A percentile compares a stretch with the other conserved stretches of the same genome.
These are phyloP conservation scores for Populus deltoides DNA, from an alignment of 345 rosid species.

Conservation along the genomic window DNA sequence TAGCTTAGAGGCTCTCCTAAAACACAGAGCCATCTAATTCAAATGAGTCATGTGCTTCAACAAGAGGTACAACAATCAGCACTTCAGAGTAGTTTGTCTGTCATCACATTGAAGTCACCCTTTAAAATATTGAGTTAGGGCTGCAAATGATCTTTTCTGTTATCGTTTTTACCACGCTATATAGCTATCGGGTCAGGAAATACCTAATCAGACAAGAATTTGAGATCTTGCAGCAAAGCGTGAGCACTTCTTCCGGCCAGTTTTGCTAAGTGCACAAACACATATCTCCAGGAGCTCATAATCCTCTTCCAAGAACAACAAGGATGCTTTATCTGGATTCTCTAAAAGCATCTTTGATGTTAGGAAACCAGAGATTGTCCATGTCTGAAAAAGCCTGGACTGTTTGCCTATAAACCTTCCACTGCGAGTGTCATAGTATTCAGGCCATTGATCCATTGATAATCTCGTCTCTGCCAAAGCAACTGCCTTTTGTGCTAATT, in stretches of 20 bases:
- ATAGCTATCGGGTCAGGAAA: neutral
- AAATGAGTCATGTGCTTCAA: neutral
- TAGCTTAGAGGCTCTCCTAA: constrained; percentile 14
- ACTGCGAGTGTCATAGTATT: constrained; percentile 72
- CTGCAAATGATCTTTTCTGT: too few species aligned
- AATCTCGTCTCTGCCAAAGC: constrained; percentile 70
- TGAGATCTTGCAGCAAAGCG: constrained; percentile 47
- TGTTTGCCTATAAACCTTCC: constrained; percentile 88
- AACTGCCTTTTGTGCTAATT: constrained; percentile 69
- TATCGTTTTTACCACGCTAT: neutral
- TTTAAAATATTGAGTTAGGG: too few species aligned
- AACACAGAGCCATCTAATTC: constrained; percentile 24
- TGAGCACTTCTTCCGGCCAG: constrained; percentile 62
- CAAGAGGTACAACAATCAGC: neutral
- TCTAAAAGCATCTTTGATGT: constrained; percentile 83
- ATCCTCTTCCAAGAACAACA: constrained; percentile 86
- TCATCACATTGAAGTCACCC: neutral
- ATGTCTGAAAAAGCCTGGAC: constrained; percentile 68
- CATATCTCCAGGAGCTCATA: constrained; percentile 82
- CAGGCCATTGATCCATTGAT: constrained; percentile 72
- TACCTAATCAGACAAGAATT: constrained; percentile 8
- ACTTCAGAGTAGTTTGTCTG: neutral
- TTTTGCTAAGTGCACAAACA: constrained; percentile 60
- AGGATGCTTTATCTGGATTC: constrained; percentile 77
- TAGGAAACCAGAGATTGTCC: constrained; percentile 84